These are phyloP conservation scores for Penicillium expansum DNA, from an alignment of 2,329 filamentous ascomycete genomes.

Conservation along the genomic window DNA sequence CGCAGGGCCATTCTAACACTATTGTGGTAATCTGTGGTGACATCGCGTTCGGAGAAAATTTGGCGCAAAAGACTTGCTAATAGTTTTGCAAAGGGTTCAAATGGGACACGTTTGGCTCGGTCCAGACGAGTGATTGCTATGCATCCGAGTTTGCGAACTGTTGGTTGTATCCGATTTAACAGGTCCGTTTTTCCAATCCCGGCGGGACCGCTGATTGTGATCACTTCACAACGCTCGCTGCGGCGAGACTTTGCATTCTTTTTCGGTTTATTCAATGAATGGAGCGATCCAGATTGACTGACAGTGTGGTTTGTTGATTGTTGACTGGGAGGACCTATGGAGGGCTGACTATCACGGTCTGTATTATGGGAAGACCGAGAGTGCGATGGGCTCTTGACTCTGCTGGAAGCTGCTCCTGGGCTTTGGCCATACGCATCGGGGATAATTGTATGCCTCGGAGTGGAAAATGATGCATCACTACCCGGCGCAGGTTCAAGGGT, in stretches of 20 bases:
- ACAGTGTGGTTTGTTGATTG: conserved; percentile 32
- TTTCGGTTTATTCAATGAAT: conserved; percentile 38
- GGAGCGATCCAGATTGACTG: conserved; percentile 33
- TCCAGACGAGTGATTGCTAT: conserved; percentile 62
- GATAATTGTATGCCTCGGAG: conserved; percentile 26
- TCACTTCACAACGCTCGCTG: conserved; percentile 58
- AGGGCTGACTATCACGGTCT: conserved; percentile 29
- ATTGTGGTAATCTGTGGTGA: conserved; percentile 60
- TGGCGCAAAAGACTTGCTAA: conserved; percentile 62
- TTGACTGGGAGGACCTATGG: conserved; percentile 33
- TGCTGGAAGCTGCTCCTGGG: conserved; percentile 17
- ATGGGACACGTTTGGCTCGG: conserved; percentile 57
- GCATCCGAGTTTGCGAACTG: conserved; percentile 58
- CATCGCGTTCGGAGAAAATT: conserved; percentile 63
- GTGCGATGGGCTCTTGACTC: conserved; percentile 39
- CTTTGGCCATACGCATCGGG: conserved; percentile 12
- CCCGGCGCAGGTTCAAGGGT: conserved; percentile 38
- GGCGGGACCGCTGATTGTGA: conserved; percentile 56
- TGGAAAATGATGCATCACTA: conserved; percentile 35
- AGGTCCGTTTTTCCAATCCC: conserved; percentile 62
- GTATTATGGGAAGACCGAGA: conserved; percentile 36
- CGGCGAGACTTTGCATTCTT: conserved; percentile 50
- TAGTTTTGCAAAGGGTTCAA: conserved; percentile 60
- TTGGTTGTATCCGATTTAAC: conserved; percentile 56
- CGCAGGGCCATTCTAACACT: conserved; percentile 55